Evolutionary conservation across 306 rosid species (phyloP).

Genomic region (Ormosia semicastrata): DNA sequence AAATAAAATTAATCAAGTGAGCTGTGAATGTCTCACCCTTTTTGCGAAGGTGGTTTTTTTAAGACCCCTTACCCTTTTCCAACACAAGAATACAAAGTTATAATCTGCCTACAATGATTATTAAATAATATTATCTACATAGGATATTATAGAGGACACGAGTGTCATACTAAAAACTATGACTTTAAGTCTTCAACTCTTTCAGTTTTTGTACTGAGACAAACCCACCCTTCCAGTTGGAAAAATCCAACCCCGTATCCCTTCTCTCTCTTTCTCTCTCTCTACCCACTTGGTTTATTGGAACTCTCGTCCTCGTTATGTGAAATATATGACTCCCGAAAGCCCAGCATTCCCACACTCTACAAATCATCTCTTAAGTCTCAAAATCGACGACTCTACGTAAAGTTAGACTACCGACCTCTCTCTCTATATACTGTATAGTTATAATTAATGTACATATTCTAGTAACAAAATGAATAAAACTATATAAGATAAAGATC

Average conservation of each 20-base stretch:
- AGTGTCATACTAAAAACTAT: slow-evolving; percentile 44
- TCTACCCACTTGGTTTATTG: slow-evolving; percentile 80
- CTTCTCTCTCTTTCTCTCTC: slow-evolving; percentile 33
- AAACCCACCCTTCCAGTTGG: slow-evolving; percentile 76
- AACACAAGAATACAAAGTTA: slow-evolving; percentile 45
- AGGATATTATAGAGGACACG: slow-evolving; percentile 58
- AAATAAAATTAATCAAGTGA: background rate
- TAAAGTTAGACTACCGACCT: slow-evolving; percentile 52
- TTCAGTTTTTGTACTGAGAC: slow-evolving; percentile 56
- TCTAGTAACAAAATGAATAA: background rate
- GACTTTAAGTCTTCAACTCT: slow-evolving; percentile 18
- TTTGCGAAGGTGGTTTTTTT: slow-evolving; percentile 50
- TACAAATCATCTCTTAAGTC: slow-evolving; percentile 60
- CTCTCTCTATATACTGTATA: slow-evolving; percentile 3
- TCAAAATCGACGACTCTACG: slow-evolving; percentile 61
- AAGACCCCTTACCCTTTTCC: slow-evolving; percentile 45
- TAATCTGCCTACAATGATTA: slow-evolving; percentile 37
- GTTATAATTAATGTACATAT: too few relatives aligned
- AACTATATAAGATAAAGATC: background rate
- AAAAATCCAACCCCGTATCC: slow-evolving; percentile 40
- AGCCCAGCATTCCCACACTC: slow-evolving; percentile 99
- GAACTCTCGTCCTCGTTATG: slow-evolving; percentile 90
- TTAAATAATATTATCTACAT: slow-evolving; percentile 37
- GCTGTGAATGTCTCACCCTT: slow-evolving; percentile 40
- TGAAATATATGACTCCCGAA: slow-evolving; percentile 78